Evolutionary conservation across 2,329 filamentous ascomycete genomes (phyloP), one percentile per base, ranked within the genome.

Genomic region (Ophiostoma montium): DNA sequence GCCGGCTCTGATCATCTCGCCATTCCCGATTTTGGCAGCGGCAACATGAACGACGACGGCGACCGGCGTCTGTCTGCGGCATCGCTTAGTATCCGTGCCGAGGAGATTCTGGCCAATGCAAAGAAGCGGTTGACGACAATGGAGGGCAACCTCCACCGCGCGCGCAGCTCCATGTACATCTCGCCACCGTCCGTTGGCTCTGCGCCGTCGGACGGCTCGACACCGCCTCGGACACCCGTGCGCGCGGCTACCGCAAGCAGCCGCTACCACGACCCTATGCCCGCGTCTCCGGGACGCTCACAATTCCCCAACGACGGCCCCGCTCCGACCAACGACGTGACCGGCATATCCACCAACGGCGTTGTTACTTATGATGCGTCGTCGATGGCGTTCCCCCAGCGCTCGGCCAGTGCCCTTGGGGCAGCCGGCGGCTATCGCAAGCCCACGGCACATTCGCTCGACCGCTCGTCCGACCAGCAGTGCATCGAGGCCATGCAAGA

Each of bases 111-210:
- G 49, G 86, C 88, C 50, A 95, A 94, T 65, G 90, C 90, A 31
- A 95, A 95, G 68, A 82, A 80, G 62, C 76, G 88, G 57, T 71
- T 96, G 53, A 92, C 86, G 87, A 84, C 86, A 31, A 95, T 95
- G 88, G 90, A 95, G 65, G 87, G 84, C 35, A 95, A 95, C 57
- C 70, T 95, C 18, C 82, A 75, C 50, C 82, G 86, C 53, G 89
- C 80, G 36, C 82, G 84, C 7, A 86, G 76, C 59, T 86, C 76
- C 3, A 63, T 70, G 8, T 80, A 86, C 50, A 68, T 77, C 18
- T 73, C 70, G 21, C 67, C 72, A 13, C 81, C 83, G 15, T 78
- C 80, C 55, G 83, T 80, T 53, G 86, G 82, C 35, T 68, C 72
- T 0, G 78, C 86, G 44, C 57, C 58, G 3, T 76, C 73, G 2